These are phyloP conservation scores for Fagus sylvatica DNA, from an alignment of 306 rosid genomes.

Conservation along the genomic window DNA sequence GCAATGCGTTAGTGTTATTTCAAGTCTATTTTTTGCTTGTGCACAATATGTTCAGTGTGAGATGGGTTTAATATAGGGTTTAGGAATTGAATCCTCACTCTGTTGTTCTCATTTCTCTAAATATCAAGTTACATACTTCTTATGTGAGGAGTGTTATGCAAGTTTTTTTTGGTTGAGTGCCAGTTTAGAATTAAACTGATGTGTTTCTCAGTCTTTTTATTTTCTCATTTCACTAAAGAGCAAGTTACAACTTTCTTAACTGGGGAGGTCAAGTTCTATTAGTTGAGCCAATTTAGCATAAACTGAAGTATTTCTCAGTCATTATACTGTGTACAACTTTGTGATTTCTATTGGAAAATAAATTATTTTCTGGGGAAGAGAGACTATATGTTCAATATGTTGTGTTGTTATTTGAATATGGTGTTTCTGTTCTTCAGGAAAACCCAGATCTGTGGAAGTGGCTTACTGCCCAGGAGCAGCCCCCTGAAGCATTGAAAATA, in stretches of 20 bases:
- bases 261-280: background rate
- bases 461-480: constrained; percentile 83
- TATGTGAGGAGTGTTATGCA: background rate
- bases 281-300: background rate
- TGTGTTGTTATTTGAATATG: constrained; percentile 4
- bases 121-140: background rate
- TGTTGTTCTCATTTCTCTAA: background rate
- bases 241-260: background rate
- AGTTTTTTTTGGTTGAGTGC: background rate
- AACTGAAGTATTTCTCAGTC: background rate
- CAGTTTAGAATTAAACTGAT: background rate
- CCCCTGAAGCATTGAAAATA: constrained; percentile 56
- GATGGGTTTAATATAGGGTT: too few relatives aligned
- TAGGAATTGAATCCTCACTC: background rate
- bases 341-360: constrained; percentile 2
- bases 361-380: background rate
- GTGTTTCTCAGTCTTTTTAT: background rate
- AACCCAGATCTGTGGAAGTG: constrained; percentile 94
- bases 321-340: background rate
- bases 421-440: constrained; percentile 52
- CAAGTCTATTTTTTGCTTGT: constrained; percentile 10
- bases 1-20: background rate
- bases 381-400: background rate
- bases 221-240: background rate
- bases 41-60: background rate